Evolutionary conservation across 225 moss, liverwort and hornwort species (phyloP).

Genomic region (Antitrichia curtipendula): DNA sequence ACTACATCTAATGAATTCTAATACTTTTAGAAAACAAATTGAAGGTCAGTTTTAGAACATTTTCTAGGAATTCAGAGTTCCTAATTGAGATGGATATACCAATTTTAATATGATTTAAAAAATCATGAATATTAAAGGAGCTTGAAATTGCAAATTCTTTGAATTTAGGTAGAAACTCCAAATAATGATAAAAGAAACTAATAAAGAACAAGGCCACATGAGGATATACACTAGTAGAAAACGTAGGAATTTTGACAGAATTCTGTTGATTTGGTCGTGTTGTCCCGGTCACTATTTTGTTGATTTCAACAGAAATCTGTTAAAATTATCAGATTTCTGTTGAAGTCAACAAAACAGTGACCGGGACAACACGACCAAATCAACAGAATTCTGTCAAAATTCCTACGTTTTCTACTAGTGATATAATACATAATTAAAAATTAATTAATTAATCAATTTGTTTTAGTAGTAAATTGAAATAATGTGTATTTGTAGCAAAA

Average conservation of each 20-base stretch:
- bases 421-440: background rate
- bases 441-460: too few relatives aligned
- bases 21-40: background rate
- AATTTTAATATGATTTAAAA: background rate
- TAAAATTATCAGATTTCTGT: too few relatives aligned
- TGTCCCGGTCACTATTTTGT: too few relatives aligned
- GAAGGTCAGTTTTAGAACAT: background rate
- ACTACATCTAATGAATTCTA: background rate
- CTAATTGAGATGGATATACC: background rate
- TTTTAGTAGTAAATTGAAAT: background rate
- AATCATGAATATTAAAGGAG: background rate
- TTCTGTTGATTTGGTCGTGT: too few relatives aligned
- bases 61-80: background rate
- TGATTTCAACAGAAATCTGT: too few relatives aligned
- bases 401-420: too few relatives aligned
- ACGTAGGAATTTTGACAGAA: too few relatives aligned
- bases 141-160: background rate
- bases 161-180: background rate
- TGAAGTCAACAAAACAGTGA: too few relatives aligned
- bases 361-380: too few relatives aligned
- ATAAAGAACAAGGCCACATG: background rate
- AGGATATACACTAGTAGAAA: too few relatives aligned
- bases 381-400: too few relatives aligned
- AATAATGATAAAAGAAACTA: background rate
- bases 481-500: background rate